Evolutionary conservation across 495 filamentous ascomycete species (phyloP).

Genomic region (Cryomyces minteri): DNA sequence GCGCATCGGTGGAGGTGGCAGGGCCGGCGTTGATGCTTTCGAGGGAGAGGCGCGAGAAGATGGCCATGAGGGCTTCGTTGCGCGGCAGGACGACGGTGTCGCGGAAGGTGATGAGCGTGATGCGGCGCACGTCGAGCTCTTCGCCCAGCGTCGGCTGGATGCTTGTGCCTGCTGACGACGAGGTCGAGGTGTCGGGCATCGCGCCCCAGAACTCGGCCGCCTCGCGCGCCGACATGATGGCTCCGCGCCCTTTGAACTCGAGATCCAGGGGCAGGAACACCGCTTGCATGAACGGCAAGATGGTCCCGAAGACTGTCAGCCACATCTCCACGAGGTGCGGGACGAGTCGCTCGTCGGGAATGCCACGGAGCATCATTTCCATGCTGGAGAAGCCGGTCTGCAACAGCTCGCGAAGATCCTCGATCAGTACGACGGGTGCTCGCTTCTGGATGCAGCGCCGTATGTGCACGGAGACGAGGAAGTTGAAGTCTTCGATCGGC

Average conservation of each 20-base stretch:
- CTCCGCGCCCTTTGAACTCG: conserved; percentile 74
- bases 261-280: conserved; percentile 89
- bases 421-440: conserved; percentile 24
- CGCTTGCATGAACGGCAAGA: conserved; percentile 88
- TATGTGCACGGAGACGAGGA: conserved; percentile 38
- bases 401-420: conserved; percentile 65
- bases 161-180: conserved; percentile 2
- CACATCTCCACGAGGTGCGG: conserved; percentile 82
- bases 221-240: conserved; percentile 54
- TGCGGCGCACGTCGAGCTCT: conserved; percentile 65
- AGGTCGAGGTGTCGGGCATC: conserved; percentile 20
- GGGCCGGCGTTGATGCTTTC: conserved; percentile 49
- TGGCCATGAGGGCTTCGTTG: conserved; percentile 67
- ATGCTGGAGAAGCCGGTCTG: conserved; percentile 67
- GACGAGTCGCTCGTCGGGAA: conserved; percentile 68
- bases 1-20: conserved; percentile 6
- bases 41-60: conserved; percentile 78
- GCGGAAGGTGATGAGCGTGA: conserved; percentile 79
- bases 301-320: conserved; percentile 74
- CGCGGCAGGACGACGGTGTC: conserved; percentile 74
- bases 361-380: conserved; percentile 59
- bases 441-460: conserved; percentile 21
- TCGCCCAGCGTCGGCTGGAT: conserved; percentile 27
- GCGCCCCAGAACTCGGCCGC: conserved; percentile 73
- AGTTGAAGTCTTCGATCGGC: conserved; percentile 89